Evolutionary conservation across 106 monocot species (phyloP).

Genomic region (Apostasia ramifera): DNA sequence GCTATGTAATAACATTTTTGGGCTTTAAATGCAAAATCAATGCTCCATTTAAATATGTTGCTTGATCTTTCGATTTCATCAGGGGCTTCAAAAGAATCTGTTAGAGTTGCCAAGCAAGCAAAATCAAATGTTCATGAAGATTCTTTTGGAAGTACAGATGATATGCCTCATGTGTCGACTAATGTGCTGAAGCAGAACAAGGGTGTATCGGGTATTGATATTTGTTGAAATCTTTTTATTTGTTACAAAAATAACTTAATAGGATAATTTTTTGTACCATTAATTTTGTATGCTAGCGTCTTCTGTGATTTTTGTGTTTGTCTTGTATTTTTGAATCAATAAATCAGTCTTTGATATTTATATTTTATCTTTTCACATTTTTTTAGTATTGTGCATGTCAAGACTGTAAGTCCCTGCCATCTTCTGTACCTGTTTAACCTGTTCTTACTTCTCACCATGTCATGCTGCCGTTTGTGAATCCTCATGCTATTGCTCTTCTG

Average conservation of each 20-base stretch:
- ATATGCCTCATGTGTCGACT: background rate
- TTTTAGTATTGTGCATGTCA: too few species aligned
- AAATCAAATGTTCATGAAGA: background rate
- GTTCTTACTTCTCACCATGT: too few species aligned
- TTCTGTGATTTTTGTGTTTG: too few species aligned
- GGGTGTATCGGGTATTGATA: background rate
- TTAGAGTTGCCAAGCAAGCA: background rate
- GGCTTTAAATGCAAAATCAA: background rate
- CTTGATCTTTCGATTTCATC: background rate
- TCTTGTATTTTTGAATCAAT: too few species aligned
- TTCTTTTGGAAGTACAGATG: background rate
- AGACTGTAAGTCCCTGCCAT: too few species aligned
- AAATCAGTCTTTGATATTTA: too few species aligned
- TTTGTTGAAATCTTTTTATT: background rate
- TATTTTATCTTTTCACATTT: too few species aligned
- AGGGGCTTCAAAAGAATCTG: conserved; percentile 2
- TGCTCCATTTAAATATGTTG: background rate
- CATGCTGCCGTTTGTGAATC: too few species aligned
- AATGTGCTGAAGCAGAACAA: background rate
- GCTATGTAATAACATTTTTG: background rate
- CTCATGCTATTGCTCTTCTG: too few species aligned
- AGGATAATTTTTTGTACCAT: background rate
- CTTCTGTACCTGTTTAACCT: too few species aligned
- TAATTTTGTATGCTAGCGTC: background rate
- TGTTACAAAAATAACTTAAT: background rate